Conservation (phyloP, 495 filamentous ascomycete genomes). For the Penicillium manginii region DNA sequence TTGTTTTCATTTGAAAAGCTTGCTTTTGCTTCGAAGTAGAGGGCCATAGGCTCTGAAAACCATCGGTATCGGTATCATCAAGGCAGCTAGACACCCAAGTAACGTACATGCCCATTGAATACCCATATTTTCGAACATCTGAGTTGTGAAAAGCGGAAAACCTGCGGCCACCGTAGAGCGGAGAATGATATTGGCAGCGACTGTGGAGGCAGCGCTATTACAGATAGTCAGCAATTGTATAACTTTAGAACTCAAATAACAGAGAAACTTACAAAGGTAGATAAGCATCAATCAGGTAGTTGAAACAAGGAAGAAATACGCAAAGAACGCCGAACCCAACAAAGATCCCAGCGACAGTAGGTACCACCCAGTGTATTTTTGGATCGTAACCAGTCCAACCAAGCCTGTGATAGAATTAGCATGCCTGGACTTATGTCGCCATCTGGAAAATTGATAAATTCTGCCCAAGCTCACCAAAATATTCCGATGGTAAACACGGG, state of each 20-base stretch:
- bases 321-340: slow-evolving; percentile 41
- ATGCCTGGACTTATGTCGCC: background rate
- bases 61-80: slow-evolving; percentile 74
- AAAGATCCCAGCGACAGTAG: slow-evolving; percentile 35
- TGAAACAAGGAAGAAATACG: slow-evolving; percentile 46
- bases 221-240: background rate
- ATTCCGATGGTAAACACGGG: slow-evolving; percentile 55
- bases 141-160: slow-evolving; percentile 80
- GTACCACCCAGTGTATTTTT: slow-evolving; percentile 41
- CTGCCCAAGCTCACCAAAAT: slow-evolving; percentile 49
- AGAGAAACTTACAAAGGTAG: slow-evolving; percentile 68
- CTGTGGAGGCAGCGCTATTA: slow-evolving; percentile 74
- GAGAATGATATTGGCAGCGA: slow-evolving; percentile 88
- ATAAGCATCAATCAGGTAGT: slow-evolving; percentile 47
- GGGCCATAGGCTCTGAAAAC: slow-evolving; percentile 40
- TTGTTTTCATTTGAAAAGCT: slow-evolving; percentile 18
- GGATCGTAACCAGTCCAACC: slow-evolving; percentile 43
- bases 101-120: slow-evolving; percentile 80
- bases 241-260: background rate
- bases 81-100: slow-evolving; percentile 71
- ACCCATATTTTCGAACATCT: slow-evolving; percentile 81
- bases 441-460: no score
- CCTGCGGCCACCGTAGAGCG: slow-evolving; percentile 75
- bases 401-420: slow-evolving; percentile 32
- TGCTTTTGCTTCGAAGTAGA: slow-evolving; percentile 37